These are phyloP conservation scores for Hymenotorrendiella dingleyae DNA, from an alignment of 2,329 filamentous ascomycete species.

Conservation along the genomic window DNA sequence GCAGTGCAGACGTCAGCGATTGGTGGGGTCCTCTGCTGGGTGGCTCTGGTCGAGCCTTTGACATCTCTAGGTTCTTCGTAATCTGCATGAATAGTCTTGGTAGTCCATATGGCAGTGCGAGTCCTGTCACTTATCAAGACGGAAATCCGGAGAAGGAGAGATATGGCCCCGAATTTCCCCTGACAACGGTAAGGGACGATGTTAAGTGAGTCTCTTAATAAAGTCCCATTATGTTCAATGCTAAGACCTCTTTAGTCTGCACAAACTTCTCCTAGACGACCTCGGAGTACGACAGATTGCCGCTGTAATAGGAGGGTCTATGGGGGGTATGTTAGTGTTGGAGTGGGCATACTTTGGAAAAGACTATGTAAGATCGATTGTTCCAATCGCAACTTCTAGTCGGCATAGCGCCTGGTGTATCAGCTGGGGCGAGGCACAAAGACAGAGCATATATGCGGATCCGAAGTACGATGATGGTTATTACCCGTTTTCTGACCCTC, in stretches of 20 bases:
- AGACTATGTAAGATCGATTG: constrained; percentile 73
- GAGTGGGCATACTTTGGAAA: constrained; percentile 90
- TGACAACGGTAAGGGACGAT: constrained; percentile 93
- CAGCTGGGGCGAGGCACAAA: constrained; percentile 83
- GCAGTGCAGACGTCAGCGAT: constrained; percentile 76
- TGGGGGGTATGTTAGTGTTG: constrained; percentile 85
- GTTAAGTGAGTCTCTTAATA: constrained; percentile 70
- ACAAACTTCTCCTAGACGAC: constrained; percentile 74
- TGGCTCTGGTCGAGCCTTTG: constrained; percentile 71
- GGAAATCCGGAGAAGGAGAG: constrained; percentile 66
- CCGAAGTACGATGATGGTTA: constrained; percentile 98
- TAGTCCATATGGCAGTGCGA: constrained; percentile 82
- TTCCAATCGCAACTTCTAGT: constrained; percentile 80
- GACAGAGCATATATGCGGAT: constrained; percentile 93
- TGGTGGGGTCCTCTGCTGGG: constrained; percentile 85
- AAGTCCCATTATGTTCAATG: too few species aligned
- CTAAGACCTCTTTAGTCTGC: constrained; percentile 49
- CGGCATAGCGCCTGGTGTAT: constrained; percentile 86
- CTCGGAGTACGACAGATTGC: constrained; percentile 74
- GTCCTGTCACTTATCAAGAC: constrained; percentile 82
- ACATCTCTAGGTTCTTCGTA: constrained; percentile 77
- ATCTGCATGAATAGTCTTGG: constrained; percentile 82
- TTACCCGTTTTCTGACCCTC: constrained; percentile 82
- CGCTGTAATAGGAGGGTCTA: constrained; percentile 74
- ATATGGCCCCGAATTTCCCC: constrained; percentile 92